Evolutionary conservation across 192 early-diverging fungal species (phyloP).

Genomic region (Coemansia guatemalensis): DNA sequence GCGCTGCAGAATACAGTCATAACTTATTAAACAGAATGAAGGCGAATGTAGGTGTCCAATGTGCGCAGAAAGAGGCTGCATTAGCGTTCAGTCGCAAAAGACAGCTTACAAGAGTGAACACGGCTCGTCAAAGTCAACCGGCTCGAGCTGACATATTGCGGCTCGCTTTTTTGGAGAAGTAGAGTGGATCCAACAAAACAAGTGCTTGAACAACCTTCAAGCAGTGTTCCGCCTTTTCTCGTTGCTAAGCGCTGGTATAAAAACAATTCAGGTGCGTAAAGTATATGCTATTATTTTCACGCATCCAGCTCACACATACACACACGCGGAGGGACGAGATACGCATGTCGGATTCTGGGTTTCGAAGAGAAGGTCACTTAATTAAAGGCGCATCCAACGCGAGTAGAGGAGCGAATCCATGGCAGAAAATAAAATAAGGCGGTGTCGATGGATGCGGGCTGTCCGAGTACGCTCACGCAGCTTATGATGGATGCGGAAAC

Average conservation of each 20-base stretch:
- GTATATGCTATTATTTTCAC: conserved; percentile 12
- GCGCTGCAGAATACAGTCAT: neutral
- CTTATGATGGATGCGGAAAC: neutral
- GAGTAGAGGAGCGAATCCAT: neutral
- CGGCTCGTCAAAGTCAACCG: neutral
- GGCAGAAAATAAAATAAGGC: neutral
- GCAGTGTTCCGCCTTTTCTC: conserved; percentile 17
- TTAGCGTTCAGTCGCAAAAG: no score
- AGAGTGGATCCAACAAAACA: neutral
- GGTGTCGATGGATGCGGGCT: neutral
- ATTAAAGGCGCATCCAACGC: neutral
- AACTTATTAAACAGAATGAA: neutral
- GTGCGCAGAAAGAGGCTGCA: no score
- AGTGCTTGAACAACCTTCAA: neutral
- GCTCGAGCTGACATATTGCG: neutral
- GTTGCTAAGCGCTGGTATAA: conserved; percentile 10
- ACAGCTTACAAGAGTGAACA: neutral
- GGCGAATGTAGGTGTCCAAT: neutral
- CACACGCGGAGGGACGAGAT: neutral
- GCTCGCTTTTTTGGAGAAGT: neutral
- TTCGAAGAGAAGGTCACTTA: neutral
- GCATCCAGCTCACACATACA: neutral
- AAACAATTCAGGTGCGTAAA: conserved; percentile 23
- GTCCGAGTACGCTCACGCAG: neutral
- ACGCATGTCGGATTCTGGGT: neutral